Conservation (phyloP, 768 basidiomycete genomes). For the Xanthoconium purpureum region DNA sequence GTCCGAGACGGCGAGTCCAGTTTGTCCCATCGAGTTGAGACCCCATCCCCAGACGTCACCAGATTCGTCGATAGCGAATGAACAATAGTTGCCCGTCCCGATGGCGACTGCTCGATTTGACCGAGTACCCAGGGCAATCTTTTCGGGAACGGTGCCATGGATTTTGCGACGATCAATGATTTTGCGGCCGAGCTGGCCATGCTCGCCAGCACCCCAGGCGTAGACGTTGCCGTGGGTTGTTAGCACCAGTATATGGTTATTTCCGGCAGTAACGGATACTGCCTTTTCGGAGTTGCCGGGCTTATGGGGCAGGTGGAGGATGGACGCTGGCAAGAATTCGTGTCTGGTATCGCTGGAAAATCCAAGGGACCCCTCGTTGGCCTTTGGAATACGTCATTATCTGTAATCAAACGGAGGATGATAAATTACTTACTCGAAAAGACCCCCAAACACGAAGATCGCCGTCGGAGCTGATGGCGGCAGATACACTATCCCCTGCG, state of each 20-base stretch:
- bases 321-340: slow-evolving; percentile 63
- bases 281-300: slow-evolving; percentile 70
- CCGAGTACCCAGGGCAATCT: slow-evolving; percentile 71
- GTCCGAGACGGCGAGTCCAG: slow-evolving; percentile 53
- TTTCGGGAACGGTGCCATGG: slow-evolving; percentile 85
- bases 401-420: not conserved
- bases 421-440: slow-evolving; percentile 65
- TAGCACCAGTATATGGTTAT: slow-evolving; percentile 86
- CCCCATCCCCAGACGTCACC: slow-evolving; percentile 95
- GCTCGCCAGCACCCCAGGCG: slow-evolving; percentile 88
- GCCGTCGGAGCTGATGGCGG: slow-evolving; percentile 77
- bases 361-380: slow-evolving; percentile 78
- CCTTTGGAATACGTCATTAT: slow-evolving; percentile 38
- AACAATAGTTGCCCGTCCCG: slow-evolving; percentile 82
- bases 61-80: slow-evolving; percentile 82
- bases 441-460: slow-evolving; percentile 86
- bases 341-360: slow-evolving; percentile 66
- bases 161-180: slow-evolving; percentile 86
- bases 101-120: slow-evolving; percentile 62
- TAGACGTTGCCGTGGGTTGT: slow-evolving; percentile 86
- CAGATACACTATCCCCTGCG: slow-evolving; percentile 85
- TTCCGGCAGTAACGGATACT: slow-evolving; percentile 72
- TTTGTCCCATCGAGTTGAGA: slow-evolving; percentile 87
- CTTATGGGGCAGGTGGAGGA: slow-evolving; percentile 56
- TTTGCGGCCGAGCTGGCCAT: slow-evolving; percentile 87